Evolutionary conservation across 164 flowering plant genomes (phyloP).

Genomic region (Macadamia integrifolia): DNA sequence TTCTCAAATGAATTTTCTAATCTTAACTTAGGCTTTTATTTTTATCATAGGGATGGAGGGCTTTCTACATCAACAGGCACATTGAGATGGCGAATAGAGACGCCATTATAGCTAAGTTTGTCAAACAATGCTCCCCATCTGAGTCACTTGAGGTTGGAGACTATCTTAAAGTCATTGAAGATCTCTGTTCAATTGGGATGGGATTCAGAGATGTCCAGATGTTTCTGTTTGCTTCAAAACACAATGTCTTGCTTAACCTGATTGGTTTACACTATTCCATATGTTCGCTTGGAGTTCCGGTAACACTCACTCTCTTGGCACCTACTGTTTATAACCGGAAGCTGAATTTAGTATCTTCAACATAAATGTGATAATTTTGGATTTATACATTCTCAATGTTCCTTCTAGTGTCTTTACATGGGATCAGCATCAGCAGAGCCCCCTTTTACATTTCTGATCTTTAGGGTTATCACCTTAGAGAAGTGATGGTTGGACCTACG

Average conservation of each 20-base stretch:
- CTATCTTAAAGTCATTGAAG: constrained; percentile 43
- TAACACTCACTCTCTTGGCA: constrained; percentile 16
- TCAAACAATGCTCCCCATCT: constrained; percentile 31
- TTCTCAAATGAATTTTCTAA: too few relatives aligned
- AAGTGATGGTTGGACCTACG: neutral
- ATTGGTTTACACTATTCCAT: constrained; percentile 73
- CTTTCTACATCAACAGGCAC: constrained; percentile 49
- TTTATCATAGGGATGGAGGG: constrained; percentile 58
- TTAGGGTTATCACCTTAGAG: neutral
- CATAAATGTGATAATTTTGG: neutral
- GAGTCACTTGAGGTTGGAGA: constrained; percentile 57
- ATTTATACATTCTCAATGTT: neutral
- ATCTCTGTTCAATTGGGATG: constrained; percentile 31
- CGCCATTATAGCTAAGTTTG: constrained; percentile 29
- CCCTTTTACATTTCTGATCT: neutral
- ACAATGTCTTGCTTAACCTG: constrained; percentile 57
- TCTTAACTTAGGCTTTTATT: too few relatives aligned
- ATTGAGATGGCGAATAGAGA: constrained; percentile 48
- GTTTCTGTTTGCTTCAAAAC: constrained; percentile 50
- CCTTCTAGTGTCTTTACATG: too few relatives aligned
- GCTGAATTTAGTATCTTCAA: neutral
- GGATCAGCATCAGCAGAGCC: neutral
- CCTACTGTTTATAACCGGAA: neutral
- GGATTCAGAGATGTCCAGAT: constrained; percentile 61
- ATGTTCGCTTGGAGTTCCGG: constrained; percentile 46